Conservation (phyloP, 495 filamentous ascomycete genomes). For the Neurospora pannonica region DNA sequence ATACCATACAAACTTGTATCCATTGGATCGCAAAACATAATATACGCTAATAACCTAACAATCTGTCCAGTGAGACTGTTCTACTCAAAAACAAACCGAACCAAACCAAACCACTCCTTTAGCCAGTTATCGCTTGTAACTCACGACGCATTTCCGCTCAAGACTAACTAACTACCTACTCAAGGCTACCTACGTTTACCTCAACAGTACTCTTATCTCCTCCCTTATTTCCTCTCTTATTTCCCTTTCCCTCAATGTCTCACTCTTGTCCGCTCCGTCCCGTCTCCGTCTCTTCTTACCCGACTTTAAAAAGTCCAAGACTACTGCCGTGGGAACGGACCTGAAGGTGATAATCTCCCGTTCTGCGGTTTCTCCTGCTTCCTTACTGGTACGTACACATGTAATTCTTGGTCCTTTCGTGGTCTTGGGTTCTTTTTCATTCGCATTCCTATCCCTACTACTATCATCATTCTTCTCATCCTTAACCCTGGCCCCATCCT, state of each 20-base stretch:
- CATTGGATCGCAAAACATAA: too few relatives aligned
- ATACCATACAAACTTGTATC: too few relatives aligned
- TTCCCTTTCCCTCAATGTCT: neutral
- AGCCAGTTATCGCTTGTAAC: too few relatives aligned
- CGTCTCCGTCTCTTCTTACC: neutral
- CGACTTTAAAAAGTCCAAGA: neutral
- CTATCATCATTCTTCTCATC: neutral
- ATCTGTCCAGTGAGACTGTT: too few relatives aligned
- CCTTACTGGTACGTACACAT: neutral
- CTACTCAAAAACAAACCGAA: too few relatives aligned
- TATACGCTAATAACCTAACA: too few relatives aligned
- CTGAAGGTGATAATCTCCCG: neutral
- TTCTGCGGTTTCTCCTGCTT: neutral
- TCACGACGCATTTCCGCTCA: too few relatives aligned
- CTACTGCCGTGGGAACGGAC: neutral
- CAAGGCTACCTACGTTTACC: too few relatives aligned
- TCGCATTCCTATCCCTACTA: neutral
- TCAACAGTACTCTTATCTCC: too few relatives aligned
- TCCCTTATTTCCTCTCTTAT: neutral
- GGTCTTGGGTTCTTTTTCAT: neutral
- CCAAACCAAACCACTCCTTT: too few relatives aligned
- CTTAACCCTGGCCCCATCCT: neutral
- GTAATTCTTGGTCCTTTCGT: neutral
- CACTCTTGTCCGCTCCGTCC: too few relatives aligned
- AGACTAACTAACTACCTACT: too few relatives aligned